These are phyloP conservation scores for Toxoplasma gondii DNA, from an alignment of 169 alveolate species.

Conservation along the genomic window DNA sequence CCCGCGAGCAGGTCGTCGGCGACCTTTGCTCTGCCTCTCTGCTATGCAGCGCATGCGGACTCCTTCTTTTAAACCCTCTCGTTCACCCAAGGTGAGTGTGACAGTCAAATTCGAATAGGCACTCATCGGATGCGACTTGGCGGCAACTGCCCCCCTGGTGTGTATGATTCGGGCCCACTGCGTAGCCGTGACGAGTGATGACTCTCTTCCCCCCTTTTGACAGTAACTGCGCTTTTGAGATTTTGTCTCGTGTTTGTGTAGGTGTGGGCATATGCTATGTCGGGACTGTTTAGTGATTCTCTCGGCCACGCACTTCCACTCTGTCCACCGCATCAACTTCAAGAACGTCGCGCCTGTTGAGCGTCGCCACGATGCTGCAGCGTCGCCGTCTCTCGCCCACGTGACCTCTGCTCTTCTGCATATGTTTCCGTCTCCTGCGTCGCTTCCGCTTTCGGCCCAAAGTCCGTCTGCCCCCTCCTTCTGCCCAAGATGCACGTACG, in stretches of 20 bases:
- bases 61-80: neutral
- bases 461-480: neutral
- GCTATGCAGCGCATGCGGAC: neutral
- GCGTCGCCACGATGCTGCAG: neutral
- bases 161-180: too few species aligned
- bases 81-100: neutral
- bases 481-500: conserved; percentile 9
- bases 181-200: too few species aligned
- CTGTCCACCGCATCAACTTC: conserved; percentile 6
- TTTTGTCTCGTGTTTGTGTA: neutral
- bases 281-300: conserved; percentile 12
- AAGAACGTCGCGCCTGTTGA: neutral
- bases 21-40: neutral
- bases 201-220: too few species aligned
- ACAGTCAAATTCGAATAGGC: neutral
- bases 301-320: conserved; percentile 13
- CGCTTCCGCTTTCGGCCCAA: conserved; percentile 17
- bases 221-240: neutral
- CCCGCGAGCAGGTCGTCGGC: neutral
- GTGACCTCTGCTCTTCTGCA: neutral
- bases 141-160: too few species aligned
- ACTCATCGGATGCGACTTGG: too few species aligned
- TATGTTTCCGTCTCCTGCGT: neutral
- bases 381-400: neutral
- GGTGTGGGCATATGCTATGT: conserved; percentile 7